Conservation (phyloP, 139 green algal species). For the Tetraselmis chui region DNA sequence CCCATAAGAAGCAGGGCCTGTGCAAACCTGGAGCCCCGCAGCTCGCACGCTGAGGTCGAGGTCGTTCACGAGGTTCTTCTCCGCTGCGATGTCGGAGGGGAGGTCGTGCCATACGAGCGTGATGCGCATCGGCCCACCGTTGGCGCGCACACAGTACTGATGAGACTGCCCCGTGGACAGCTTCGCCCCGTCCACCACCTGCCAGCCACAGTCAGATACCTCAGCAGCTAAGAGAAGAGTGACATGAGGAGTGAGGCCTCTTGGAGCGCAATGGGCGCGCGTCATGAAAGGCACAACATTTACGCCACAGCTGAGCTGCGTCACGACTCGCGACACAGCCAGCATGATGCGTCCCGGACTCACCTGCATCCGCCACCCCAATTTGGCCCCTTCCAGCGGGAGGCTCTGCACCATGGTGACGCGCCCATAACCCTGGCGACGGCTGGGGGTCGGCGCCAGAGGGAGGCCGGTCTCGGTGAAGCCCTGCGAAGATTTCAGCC, state of each 20-base stretch:
- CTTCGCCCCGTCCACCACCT: slow-evolving; percentile 5
- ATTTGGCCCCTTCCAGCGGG: slow-evolving; percentile 31
- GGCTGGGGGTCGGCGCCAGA: slow-evolving; percentile 54
- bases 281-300: too few relatives aligned
- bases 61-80: slow-evolving; percentile 19
- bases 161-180: slow-evolving; percentile 10
- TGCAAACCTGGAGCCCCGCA: background rate
- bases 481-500: too few relatives aligned
- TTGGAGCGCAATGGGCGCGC: too few relatives aligned
- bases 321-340: background rate
- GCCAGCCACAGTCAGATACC: too few relatives aligned
- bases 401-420: slow-evolving; percentile 47
- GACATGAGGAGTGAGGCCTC: too few relatives aligned
- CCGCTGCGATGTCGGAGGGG: slow-evolving; percentile 1
- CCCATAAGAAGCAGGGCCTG: too few relatives aligned
- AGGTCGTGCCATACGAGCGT: slow-evolving; percentile 22
- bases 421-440: slow-evolving; percentile 68
- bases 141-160: slow-evolving; percentile 8
- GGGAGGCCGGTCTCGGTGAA: slow-evolving; percentile 47
- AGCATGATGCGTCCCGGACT: slow-evolving; percentile 3
- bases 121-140: slow-evolving; percentile 1
- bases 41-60: slow-evolving; percentile 15
- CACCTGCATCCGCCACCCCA: slow-evolving; percentile 2
- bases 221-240: too few relatives aligned
- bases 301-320: too few relatives aligned